Base-by-base conservation (phyloP, 2,329 filamentous ascomycete species). In the Pseudogymnoascus sp. region DNA sequence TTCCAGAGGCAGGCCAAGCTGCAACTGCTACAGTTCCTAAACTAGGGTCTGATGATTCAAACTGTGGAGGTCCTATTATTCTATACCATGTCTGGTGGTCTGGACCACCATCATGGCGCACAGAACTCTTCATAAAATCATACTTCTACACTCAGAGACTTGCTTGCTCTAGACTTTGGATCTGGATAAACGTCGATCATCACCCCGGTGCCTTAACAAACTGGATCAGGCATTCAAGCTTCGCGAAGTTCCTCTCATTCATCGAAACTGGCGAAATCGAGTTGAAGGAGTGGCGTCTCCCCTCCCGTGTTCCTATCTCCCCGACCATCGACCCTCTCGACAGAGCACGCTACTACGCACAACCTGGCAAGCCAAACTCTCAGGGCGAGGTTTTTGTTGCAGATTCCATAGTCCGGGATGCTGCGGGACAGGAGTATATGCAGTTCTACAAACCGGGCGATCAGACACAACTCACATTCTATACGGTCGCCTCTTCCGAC, bases 41-140 rank as follows among this genome's bases (percentile, higher is more conserved):
- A 18, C n/a, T 33, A 12, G 2, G 8, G 4, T 1, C 25, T 2
- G 45, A 18, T 16, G 8, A 9, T 55, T 55, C 45, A 31, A 31
- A 31, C 25, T 55, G 45, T 12, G 45, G 25, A 31, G 45, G 25
- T 18, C 45, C 25, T 16, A 12, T 55, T n/a, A 31, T 31, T 55
- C 45, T 55, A 16, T 55, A 55, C 45, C 45, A 55, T 31, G 45
- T 55, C n/a, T 55, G 45, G 45, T 55, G 45, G 45, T 55, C 45
- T 31, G 45, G 45, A 12, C 25, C 45, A 33, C 45, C 45, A 55
- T 55, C 45, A 6, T 55, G 45, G 45, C 45, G 45, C 25, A 55
- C 45, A 33, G 45, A 55, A 28, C 45, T 55, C 9, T 55, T 55
- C 8, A 55, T 55, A 16, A 55, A 55, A 55, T 55, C 45, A n/a